Conservation (phyloP, 805 yeast species). For the Starmera pachycereana region DNA sequence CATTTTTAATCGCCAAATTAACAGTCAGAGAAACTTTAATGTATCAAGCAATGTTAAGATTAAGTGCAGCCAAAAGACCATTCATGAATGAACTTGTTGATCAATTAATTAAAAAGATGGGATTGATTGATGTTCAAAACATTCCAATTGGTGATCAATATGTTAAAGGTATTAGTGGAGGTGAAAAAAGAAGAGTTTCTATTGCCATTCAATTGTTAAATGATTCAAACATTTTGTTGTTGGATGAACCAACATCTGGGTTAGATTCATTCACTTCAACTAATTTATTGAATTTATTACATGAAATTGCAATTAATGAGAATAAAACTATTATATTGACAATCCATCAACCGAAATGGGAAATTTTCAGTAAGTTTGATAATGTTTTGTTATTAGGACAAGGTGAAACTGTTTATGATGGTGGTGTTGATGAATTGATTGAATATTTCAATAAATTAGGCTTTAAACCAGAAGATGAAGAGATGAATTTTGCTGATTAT, state of each 20-base stretch:
- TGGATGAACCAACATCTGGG: conserved; percentile 90
- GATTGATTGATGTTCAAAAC: conserved; percentile 65
- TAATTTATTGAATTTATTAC: conserved; percentile 51
- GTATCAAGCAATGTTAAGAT: conserved; percentile 60
- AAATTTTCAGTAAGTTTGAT: conserved; percentile 55
- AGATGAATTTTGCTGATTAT: conserved; percentile 65
- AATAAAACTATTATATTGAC: conserved; percentile 65
- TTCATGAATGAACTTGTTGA: conserved; percentile 41
- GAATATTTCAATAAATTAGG: conserved; percentile 37
- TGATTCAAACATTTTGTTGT: conserved; percentile 56
- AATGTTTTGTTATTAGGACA: conserved; percentile 55
- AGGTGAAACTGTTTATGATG: conserved; percentile 67
- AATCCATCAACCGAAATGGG: conserved; percentile 77
- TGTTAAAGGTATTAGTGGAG: conserved; percentile 61
- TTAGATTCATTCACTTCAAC: conserved; percentile 72
- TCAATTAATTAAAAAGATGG: conserved; percentile 52
- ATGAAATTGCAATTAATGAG: conserved; percentile 39
- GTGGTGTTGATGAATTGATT: conserved; percentile 35
- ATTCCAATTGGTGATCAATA: conserved; percentile 53
- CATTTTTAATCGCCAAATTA: conserved; percentile 53
- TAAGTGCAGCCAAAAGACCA: conserved; percentile 33
- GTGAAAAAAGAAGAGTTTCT: conserved; percentile 75
- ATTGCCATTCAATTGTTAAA: conserved; percentile 72
- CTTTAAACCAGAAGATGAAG: conserved; percentile 36
- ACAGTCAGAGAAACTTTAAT: conserved; percentile 72